Evolutionary conservation across 495 filamentous ascomycete species (phyloP).

Genomic region (Viridothelium virens): DNA sequence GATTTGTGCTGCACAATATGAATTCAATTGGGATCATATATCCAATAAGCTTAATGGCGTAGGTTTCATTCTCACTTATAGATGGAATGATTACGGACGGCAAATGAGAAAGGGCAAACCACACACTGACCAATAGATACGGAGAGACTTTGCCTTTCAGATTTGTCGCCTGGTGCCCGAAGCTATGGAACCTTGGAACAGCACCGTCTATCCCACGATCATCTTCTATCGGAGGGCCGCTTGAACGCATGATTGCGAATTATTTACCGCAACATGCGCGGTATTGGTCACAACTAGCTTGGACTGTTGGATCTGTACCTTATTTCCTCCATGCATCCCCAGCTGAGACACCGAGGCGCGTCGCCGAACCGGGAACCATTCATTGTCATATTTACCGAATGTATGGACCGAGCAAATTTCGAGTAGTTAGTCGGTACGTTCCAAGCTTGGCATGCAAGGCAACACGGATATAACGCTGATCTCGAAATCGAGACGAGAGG

Average conservation of each 20-base stretch:
- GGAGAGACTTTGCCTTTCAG: not conserved
- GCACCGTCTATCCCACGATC: not conserved
- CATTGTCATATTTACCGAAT: not conserved
- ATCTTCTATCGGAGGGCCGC: not conserved
- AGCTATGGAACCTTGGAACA: not conserved
- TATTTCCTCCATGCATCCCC: not conserved
- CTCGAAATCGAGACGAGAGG: too few relatives aligned
- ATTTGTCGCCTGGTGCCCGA: not conserved
- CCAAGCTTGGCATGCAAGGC: too few relatives aligned
- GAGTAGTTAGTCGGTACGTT: too few relatives aligned
- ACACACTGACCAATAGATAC: not conserved
- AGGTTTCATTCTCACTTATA: not conserved
- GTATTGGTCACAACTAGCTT: not conserved
- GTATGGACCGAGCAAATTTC: too few relatives aligned
- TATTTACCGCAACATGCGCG: not conserved
- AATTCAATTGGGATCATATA: not conserved
- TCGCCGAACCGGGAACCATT: too few relatives aligned
- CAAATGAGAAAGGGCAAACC: not conserved
- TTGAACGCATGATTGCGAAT: not conserved
- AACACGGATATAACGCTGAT: too few relatives aligned
- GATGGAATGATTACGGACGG: not conserved
- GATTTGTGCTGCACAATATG: not conserved
- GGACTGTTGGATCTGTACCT: not conserved
- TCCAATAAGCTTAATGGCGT: not conserved
- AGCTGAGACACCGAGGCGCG: too few relatives aligned